Base-by-base conservation (phyloP, 202 grass and related monocot species). In the Musa balbisiana region DNA sequence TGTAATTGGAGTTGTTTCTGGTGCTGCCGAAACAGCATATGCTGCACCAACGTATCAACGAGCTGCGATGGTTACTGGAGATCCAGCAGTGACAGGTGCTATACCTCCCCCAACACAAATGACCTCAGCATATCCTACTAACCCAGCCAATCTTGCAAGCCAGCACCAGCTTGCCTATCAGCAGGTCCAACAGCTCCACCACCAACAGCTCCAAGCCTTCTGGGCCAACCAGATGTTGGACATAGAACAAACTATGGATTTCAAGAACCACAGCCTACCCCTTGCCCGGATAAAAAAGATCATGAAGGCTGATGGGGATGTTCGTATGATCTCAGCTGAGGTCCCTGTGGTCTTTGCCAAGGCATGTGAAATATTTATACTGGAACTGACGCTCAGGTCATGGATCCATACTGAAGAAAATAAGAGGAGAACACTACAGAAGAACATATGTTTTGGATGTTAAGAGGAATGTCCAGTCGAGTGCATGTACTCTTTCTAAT, bases 111-210 rank as follows among this genome's bases (percentile, higher is more conserved):
- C 87, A 79, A 12, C 82, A 67, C 79, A 82, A 74, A 67, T 81
- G 75, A 79, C 74, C 53, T 62, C 90, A 15, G 67, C 58, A 20
- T 87, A 82, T 69, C 84, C 86, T 52, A 79, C 81, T 84, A 86
- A 86, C 67, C 77, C 86, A 29, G 78, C 60, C 55, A 79, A 81
- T 78, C 80, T 86, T 59, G 67, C 81, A 8, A 88, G 85, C 62
- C 95, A 98, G 62, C 79, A 88, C 51, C 89, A 98, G 79, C 85
- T 92, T 56, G 85, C 88, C 10, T 92, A 93, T 72, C 91, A 94
- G 78, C 91, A 92, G 80, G 85, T 88, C 3, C 88, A 89, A 69
- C 90, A 93, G 67, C 91, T 88, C 64, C 87, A 86, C 75, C 94
- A 80, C 1, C 78, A 80, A 26, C 78, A 89, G 63, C 88, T 90